Evolutionary conservation across 345 rosid species (phyloP), one percentile per base, ranked within the genome.

Genomic region (Rhodamnia rubescens): DNA sequence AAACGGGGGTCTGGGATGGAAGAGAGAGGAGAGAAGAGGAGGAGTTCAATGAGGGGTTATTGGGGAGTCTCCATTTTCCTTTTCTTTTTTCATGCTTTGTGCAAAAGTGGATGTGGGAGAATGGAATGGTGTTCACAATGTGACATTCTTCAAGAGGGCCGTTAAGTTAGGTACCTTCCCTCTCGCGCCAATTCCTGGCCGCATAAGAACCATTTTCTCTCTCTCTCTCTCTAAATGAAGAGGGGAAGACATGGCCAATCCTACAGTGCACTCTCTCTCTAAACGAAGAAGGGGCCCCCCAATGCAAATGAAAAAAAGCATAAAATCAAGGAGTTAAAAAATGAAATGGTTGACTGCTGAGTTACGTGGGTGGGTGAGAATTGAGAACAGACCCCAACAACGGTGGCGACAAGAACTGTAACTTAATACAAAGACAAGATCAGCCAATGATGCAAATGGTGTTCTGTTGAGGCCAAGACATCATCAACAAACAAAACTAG

Each of bases 131-230:
- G 78, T 29, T 69, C 78, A 21, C 78, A 82, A 86, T 86, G 36
- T 59, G 95, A 90, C 94, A 93, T 91, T 92, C 89, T 89, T 90
- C 91, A 85, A 84, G 32, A 86, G 59, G 86, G 82, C 92, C 96
- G 86, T 89, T 86, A 85, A 91, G 86, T 94, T 91, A 93, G 97
- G 91, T 90, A 85, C 98, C 98, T 83, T 86, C 86, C 88, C 84
- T 90, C 91, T 90, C 95, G 98, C 97, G 94, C 97, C 97, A 93
- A 93, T 93, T 94, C 83, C 94, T 95, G 98, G 95, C 89, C 88
- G 56, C 89, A 86, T 90, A 88, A 94, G 89, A 53, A 87, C 88
- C 90, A 90, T 1, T 44, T 22, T 82, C 81, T 52, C 74, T 58
- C 53, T 69, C 82, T 74, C 86, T 61, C 54, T 51, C 54, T 74